Percentiles rank a stretch among this genome's conserved stretches.
Conservation (phyloP, 2,329 filamentous ascomycete genomes). For the Botrytis sinoallii region DNA sequence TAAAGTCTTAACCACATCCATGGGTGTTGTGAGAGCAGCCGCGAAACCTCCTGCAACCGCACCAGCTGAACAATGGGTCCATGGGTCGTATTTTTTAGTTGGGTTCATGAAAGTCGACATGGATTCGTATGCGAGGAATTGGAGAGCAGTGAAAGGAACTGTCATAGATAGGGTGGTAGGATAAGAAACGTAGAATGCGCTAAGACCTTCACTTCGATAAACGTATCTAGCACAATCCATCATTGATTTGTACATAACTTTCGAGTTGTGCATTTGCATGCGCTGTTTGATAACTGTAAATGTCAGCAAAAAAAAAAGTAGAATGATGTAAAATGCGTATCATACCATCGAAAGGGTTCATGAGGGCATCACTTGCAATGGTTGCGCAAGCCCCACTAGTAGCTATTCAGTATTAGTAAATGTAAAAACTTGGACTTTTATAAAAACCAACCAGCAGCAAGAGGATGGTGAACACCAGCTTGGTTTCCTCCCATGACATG, state of each 20-base stretch:
- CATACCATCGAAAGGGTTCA: conserved; percentile 97
- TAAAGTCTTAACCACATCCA: conserved; percentile 98
- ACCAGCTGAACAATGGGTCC: conserved; percentile 90
- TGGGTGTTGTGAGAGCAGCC: conserved; percentile 87
- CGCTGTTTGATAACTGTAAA: conserved; percentile 91
- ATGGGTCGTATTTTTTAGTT: conserved; percentile 78
- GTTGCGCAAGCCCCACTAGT: conserved; percentile 92
- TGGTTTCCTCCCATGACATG: conserved; percentile 92
- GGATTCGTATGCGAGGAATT: conserved; percentile 97
- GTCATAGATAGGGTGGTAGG: conserved; percentile 98
- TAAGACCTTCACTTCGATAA: conserved; percentile 81
- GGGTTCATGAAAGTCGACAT: conserved; percentile 94
- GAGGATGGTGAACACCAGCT: conserved; percentile 80
- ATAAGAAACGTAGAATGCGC: conserved; percentile 97
- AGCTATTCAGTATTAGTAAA: conserved; percentile 55
- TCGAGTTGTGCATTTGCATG: conserved; percentile 98
- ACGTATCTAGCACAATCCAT: conserved; percentile 83
- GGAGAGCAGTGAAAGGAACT: conserved; percentile 92
- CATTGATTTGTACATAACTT: conserved; percentile 79
- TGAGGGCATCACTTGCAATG: conserved; percentile 94
- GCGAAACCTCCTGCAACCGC: conserved; percentile 91
- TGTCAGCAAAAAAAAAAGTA: conserved; percentile 23
- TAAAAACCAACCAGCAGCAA: conserved; percentile 73
- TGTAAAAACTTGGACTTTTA: not conserved
- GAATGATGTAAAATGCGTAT: not conserved